Base-by-base conservation (phyloP, 1,139 yeast species). In the Wickerhamomyces sp. region DNA sequence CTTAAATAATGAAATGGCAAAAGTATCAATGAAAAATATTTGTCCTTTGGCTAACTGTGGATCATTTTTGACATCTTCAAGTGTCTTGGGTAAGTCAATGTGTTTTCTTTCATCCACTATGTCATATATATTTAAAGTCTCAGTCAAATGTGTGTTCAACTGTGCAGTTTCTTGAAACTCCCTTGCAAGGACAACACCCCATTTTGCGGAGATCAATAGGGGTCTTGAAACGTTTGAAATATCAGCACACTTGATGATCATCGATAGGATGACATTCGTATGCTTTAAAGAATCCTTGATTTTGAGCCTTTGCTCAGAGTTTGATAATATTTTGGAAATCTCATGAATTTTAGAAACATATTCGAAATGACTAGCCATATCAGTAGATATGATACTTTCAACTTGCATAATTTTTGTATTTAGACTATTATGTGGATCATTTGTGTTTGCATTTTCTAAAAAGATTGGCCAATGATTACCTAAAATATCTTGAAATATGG, bases 221-320 rank as follows among this genome's bases (percentile, higher is more conserved):
- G 90, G 88, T 43, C 97, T 69, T 3, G 96, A 78, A 20, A 89
- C 96, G 59, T 90, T 90, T 26, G 96, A 86, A 37, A 90, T 89
- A 61, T 90, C 97, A 1, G 97, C 97, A 61, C 96, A 88, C 64
- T 90, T 90, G 45, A 90, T 80, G 44, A 90, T 70, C 44, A 88
- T 64, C 21, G 88, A 76, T 32, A 81, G 70, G 18, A 86, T 66
- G 46, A 88, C 65, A 40, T 67, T 67, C 16, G 70, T 49, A 52
- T 60, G 49, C 49, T 61, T 52, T 20, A 49, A 29, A 16, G 38
- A 34, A 8, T 42, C 38, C 36, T 48, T 33, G 31, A 51, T 40
- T 28, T 46, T 22, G 18, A 40, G 15, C 31, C 47, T 37, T 30
- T 41, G 31, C 7, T 19, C 31, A 5, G 40, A 38, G 13, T 37